Evolutionary conservation across 331 rosid species (phyloP).

Genomic region (Pyracantha coccinea): DNA sequence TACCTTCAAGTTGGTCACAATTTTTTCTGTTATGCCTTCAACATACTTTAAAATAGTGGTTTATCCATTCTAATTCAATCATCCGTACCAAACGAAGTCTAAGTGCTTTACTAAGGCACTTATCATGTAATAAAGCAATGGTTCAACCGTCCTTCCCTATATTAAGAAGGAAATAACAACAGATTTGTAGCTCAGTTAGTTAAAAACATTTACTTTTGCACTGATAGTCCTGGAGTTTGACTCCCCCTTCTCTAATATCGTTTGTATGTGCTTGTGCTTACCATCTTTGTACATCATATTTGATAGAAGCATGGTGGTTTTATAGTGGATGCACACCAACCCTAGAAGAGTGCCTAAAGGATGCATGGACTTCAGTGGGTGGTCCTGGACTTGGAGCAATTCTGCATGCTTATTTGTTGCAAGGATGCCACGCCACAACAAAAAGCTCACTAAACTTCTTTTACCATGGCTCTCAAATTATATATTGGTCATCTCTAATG

Average conservation of each 20-base stretch:
- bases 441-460: constrained; percentile 1
- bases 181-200: rapidly evolving
- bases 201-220: neutral
- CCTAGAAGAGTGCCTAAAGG: constrained; percentile 18
- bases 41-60: no score
- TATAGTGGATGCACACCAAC: constrained; percentile 4
- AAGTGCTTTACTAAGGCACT: no score
- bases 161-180: constrained; percentile 9
- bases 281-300: constrained; percentile 25
- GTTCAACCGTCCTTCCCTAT: neutral
- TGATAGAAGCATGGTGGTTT: constrained; percentile 28
- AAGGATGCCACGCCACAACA: constrained; percentile 1
- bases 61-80: no score
- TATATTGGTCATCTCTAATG: constrained; percentile 17
- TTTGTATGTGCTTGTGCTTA: neutral
- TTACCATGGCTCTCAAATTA: constrained; percentile 8
- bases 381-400: constrained; percentile 14
- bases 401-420: constrained; percentile 14
- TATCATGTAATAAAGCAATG: neutral
- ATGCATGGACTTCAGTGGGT: constrained; percentile 19
- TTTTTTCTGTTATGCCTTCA: no score
- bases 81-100: no score
- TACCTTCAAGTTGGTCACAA: no score
- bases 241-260: no score
- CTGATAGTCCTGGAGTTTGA: rapidly evolving